Conservation (phyloP, 108 stramenopile species). For the Chaetoceros muelleri region DNA sequence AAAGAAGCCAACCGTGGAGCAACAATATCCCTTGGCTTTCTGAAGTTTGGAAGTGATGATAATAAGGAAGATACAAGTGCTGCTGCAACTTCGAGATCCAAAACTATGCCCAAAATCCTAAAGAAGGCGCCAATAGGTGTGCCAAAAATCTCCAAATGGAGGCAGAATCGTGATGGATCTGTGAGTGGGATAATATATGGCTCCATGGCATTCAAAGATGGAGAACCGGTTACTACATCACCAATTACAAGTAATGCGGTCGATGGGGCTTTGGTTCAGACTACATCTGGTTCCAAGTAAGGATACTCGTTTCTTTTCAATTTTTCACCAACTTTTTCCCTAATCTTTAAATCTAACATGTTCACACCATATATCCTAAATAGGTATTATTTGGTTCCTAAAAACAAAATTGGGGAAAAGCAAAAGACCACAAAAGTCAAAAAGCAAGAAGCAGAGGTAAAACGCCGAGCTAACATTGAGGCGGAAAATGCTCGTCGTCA, state of each 20-base stretch:
- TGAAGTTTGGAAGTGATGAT: neutral
- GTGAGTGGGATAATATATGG: constrained; percentile 24
- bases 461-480: neutral
- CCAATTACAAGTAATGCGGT: constrained; percentile 2
- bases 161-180: constrained; percentile 25
- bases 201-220: constrained; percentile 25
- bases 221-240: constrained; percentile 29
- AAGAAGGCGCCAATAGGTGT: constrained; percentile 15
- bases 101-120: too few species aligned
- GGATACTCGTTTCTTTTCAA: neutral
- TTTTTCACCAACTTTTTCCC: neutral
- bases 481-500: neutral
- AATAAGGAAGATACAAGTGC: neutral
- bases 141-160: constrained; percentile 26
- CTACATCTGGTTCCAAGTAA: constrained; percentile 6
- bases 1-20: neutral
- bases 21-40: neutral
- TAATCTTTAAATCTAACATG: too few species aligned
- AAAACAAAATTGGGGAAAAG: neutral
- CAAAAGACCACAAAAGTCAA: neutral
- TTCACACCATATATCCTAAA: neutral
- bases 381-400: neutral
- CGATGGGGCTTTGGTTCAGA: constrained; percentile 1
- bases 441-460: neutral
- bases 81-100: too few species aligned